Evolutionary conservation across 163 green algal genomes (phyloP).

Genomic region (Picocystis sp.): DNA sequence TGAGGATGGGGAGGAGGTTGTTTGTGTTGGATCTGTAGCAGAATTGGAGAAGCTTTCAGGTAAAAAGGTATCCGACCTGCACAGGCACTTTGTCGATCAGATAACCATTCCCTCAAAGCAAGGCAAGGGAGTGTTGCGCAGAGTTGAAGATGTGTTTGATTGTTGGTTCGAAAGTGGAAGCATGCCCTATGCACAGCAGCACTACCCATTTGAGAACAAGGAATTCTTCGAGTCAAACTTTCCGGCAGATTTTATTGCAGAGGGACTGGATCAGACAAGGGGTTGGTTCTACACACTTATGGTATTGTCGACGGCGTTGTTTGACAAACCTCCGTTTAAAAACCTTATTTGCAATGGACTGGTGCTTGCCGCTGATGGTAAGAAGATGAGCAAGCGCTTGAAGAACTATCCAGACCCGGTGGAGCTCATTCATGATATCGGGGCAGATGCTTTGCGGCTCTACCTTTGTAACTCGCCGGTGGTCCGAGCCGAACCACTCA

Average conservation of each 20-base stretch:
- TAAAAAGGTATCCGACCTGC: conserved; percentile 76
- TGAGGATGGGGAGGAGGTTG: conserved; percentile 57
- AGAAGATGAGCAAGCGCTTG: conserved; percentile 99
- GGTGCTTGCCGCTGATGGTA: conserved; percentile 89
- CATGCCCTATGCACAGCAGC: conserved; percentile 83
- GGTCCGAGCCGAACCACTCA: conserved; percentile 28
- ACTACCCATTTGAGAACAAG: conserved; percentile 99
- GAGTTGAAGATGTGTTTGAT: conserved; percentile 89
- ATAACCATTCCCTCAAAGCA: conserved; percentile 73
- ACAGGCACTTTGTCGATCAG: conserved; percentile 96
- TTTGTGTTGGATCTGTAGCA: conserved; percentile 62
- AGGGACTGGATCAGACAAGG: conserved; percentile 89
- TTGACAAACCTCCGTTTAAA: conserved; percentile 96
- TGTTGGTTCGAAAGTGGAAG: conserved; percentile 92
- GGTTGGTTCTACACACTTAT: conserved; percentile 99
- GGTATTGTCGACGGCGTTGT: conserved; percentile 95
- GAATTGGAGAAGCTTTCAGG: conserved; percentile 79
- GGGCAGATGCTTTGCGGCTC: conserved; percentile 85
- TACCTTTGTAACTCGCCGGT: conserved; percentile 97
- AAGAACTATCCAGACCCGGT: conserved; percentile 96
- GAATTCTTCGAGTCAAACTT: conserved; percentile 86
- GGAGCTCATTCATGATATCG: conserved; percentile 68
- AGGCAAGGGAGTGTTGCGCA: conserved; percentile 45
- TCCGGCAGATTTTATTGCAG: conserved; percentile 93
- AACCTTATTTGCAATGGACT: conserved; percentile 97